Evolutionary conservation across 176 grass and related monocot species (phyloP).

Genomic region (Zea luxurians): DNA sequence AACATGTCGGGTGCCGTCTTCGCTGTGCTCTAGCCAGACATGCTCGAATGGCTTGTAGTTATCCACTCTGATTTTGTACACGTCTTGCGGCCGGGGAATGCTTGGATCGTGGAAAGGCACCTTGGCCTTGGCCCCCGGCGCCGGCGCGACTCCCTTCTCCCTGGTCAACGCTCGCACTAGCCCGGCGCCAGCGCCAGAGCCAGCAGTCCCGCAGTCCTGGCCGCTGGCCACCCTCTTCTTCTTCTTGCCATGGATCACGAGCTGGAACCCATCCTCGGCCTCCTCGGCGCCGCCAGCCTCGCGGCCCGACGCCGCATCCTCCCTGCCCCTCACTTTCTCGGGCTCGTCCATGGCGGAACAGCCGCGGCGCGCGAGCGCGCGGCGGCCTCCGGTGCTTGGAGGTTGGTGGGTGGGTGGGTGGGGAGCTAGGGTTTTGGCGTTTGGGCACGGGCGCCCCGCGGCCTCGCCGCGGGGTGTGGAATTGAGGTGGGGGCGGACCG

Average conservation of each 20-base stretch:
- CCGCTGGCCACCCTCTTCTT: constrained; percentile 39
- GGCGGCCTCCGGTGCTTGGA: constrained; percentile 5
- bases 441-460: no score
- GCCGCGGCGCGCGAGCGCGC: constrained; percentile 39
- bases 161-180: constrained; percentile 46
- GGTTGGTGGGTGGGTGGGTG: no score
- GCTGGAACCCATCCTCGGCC: constrained; percentile 61
- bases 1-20: constrained; percentile 57
- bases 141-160: constrained; percentile 46
- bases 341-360: constrained; percentile 65
- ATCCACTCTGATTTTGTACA: constrained; percentile 75
- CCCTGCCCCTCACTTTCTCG: constrained; percentile 35
- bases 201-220: constrained; percentile 17
- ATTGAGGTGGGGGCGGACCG: no score
- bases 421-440: no score
- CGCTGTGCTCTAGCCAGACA: constrained; percentile 76
- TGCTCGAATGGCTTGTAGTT: constrained; percentile 88
- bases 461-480: no score
- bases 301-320: constrained; percentile 38
- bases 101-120: constrained; percentile 74
- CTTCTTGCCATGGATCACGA: constrained; percentile 56
- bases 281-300: constrained; percentile 54
- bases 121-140: constrained; percentile 43
- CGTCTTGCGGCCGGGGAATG: constrained; percentile 76
- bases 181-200: not conserved